phyloP scores from a whole-genome alignment of 306 rosid species.

The Prunus persica region DNA sequence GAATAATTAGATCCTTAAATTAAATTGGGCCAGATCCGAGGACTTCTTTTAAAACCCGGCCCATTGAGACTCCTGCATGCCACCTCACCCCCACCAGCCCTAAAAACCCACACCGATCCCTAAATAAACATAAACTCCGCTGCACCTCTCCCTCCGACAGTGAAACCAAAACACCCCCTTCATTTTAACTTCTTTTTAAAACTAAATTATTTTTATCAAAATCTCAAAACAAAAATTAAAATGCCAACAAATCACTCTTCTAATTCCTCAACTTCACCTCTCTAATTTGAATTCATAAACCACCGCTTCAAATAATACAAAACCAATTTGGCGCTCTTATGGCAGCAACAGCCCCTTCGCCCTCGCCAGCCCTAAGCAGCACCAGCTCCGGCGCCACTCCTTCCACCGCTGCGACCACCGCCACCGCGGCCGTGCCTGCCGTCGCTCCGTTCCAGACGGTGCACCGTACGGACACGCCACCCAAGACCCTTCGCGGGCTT shows the following conservation, averaged over 20 bases:
- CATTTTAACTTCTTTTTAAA: too few species aligned
- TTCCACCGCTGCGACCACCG: not conserved
- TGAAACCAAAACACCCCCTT: too few species aligned
- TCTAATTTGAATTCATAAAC: not conserved
- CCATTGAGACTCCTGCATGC: too few species aligned
- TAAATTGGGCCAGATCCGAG: too few species aligned
- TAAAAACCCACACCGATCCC: too few species aligned
- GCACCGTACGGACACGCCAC: slow-evolving; percentile 47
- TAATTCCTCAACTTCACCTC: not conserved
- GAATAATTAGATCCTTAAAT: too few species aligned
- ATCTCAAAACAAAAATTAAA: not conserved
- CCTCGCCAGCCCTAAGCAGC: slow-evolving; percentile 5
- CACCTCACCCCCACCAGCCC: too few species aligned
- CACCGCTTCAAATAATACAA: not conserved
- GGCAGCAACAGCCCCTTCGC: slow-evolving; percentile 39
- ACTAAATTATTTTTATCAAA: not conserved
- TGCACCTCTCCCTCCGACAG: not conserved
- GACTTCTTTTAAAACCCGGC: too few species aligned
- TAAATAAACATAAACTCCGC: not conserved
- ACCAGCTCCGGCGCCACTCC: slow-evolving; percentile 9
- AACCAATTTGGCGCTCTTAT: slow-evolving; percentile 18
- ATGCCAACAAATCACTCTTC: not conserved
- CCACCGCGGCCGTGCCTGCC: not conserved
- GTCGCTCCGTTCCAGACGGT: slow-evolving; percentile 15
- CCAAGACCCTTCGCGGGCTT: slow-evolving; percentile 64